A percentile compares a stretch with the other conserved stretches of the same genome.
phyloP scores from a whole-genome alignment of 331 rosid genomes.

The Rhamnella rubrinervis region DNA sequence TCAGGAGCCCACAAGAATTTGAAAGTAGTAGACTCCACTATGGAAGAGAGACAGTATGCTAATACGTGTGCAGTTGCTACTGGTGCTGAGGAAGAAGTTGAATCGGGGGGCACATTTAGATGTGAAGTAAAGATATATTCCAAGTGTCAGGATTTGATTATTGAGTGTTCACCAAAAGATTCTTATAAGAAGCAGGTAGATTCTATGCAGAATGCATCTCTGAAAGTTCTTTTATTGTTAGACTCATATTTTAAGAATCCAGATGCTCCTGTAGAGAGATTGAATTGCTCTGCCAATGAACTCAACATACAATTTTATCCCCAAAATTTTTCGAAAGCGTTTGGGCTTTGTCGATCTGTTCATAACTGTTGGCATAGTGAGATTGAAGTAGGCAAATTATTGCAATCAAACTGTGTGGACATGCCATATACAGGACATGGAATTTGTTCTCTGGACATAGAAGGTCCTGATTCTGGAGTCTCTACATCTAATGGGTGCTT shows the following conservation, averaged over 20 bases:
- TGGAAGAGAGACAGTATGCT: constrained; percentile 32
- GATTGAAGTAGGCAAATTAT: constrained; percentile 29
- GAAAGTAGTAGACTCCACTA: constrained; percentile 43
- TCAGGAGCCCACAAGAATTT: constrained; percentile 44
- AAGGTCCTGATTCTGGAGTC: constrained; percentile 77
- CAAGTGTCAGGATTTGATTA: constrained; percentile 51
- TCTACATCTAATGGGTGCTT: constrained; percentile 73
- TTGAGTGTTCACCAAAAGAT: constrained; percentile 61
- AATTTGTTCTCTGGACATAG: constrained; percentile 39
- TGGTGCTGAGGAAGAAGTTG: constrained; percentile 35
- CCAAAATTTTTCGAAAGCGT: constrained; percentile 36
- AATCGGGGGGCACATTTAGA: constrained; percentile 44
- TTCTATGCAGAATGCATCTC: constrained; percentile 71
- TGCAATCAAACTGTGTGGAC: constrained; percentile 28
- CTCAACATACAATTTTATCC: constrained; percentile 47
- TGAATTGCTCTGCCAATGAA: constrained; percentile 41
- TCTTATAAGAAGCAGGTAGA: constrained; percentile 69
- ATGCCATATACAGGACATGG: constrained; percentile 26
- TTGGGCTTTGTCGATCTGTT: constrained; percentile 42
- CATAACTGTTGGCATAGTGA: constrained; percentile 35
- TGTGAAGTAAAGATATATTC: constrained; percentile 68
- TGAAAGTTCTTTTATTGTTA: constrained; percentile 75
- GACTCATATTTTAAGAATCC: constrained; percentile 55
- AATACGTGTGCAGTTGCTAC: constrained; percentile 39
- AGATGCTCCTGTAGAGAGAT: constrained; percentile 39